A percentile compares a stretch with the other conserved stretches of the same genome.
Evolutionary conservation across 2,329 filamentous ascomycete genomes (phyloP).

Genomic region (Fusarium hostae): DNA sequence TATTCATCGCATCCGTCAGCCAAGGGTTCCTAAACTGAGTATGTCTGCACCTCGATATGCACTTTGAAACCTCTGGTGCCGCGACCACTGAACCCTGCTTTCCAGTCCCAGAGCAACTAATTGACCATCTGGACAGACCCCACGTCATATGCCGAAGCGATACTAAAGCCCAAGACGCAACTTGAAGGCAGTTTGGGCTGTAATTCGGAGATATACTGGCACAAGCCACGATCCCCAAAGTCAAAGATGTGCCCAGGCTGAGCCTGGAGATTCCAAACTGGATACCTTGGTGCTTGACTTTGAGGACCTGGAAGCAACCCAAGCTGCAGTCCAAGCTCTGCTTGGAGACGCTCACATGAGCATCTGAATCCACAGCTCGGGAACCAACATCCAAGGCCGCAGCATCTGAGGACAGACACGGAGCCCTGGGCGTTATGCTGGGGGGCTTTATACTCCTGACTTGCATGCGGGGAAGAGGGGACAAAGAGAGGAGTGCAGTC

Average conservation of each 20-base stretch:
- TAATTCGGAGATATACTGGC: conserved; percentile 10
- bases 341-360: conserved; percentile 14
- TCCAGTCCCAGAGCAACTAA: conserved; percentile 26
- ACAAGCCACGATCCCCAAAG: conserved; percentile 10
- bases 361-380: background rate
- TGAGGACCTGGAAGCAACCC: conserved; percentile 8
- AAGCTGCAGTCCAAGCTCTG: conserved; percentile 9
- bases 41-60: conserved; percentile 34
- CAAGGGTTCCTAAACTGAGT: conserved; percentile 31
- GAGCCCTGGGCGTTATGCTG: background rate
- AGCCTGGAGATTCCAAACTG: conserved; percentile 5
- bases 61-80: conserved; percentile 7
- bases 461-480: conserved; percentile 27
- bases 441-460: conserved; percentile 3
- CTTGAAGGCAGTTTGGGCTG: background rate
- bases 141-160: background rate
- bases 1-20: conserved; percentile 32
- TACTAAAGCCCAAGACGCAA: conserved; percentile 7
- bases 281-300: conserved; percentile 5
- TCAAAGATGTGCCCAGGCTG: conserved; percentile 6
- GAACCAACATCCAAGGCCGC: background rate
- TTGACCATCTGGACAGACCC: conserved; percentile 21
- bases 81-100: conserved; percentile 20
- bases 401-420: background rate
- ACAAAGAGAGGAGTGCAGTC: conserved; percentile 5